These are phyloP conservation scores for Wilcoxina mikolae DNA, from an alignment of 495 filamentous ascomycete genomes.

Conservation along the genomic window DNA sequence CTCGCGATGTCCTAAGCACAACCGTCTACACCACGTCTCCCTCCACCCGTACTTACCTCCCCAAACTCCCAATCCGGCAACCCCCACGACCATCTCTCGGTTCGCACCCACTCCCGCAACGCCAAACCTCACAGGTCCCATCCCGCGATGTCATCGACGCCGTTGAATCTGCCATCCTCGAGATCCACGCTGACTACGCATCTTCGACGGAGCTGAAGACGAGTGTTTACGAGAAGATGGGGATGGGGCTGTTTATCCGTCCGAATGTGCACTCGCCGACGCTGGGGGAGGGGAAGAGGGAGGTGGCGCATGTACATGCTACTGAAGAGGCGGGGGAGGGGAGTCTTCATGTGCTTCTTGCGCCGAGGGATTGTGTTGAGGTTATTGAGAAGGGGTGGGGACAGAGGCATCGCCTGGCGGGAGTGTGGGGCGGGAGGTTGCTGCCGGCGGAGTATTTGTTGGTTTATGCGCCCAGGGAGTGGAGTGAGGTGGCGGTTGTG, in stretches of 20 bases:
- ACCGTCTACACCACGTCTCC: not conserved
- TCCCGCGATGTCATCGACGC: not conserved
- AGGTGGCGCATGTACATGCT: not conserved
- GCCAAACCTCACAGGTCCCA: not conserved
- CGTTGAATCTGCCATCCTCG: not conserved
- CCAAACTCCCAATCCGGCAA: not conserved
- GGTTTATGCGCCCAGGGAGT: not conserved
- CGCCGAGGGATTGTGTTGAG: not conserved
- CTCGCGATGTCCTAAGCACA: not conserved
- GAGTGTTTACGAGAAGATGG: not conserved
- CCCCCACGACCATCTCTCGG: not conserved
- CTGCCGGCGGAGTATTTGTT: not conserved
- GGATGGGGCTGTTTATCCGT: not conserved
- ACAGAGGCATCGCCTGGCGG: not conserved
- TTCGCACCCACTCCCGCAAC: not conserved
- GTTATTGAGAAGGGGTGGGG: constrained; percentile 1
- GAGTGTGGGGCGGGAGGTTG: too few species aligned
- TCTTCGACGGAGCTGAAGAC: not conserved
- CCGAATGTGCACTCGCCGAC: not conserved
- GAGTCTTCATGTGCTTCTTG: not conserved
- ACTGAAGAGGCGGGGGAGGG: too few species aligned
- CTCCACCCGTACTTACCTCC: not conserved
- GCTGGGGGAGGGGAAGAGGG: not conserved
- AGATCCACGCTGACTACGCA: not conserved
- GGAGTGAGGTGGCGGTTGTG: not conserved